A percentile compares a stretch with the other conserved stretches of the same genome.
phyloP scores from a whole-genome alignment of 805 yeast species.

The Sugiyamaella chiloensis region DNA sequence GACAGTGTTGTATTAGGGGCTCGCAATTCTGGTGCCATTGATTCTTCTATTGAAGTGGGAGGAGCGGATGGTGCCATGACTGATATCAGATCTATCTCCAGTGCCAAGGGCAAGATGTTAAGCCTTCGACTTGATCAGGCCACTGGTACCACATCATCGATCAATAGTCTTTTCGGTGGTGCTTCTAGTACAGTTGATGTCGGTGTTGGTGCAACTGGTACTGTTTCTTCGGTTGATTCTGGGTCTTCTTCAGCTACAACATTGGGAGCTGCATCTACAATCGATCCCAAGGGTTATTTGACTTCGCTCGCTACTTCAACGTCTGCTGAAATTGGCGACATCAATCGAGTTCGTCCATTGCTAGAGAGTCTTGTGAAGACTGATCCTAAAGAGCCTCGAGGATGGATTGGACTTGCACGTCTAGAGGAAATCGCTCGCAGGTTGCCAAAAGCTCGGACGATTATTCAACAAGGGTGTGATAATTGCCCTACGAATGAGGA shows the following conservation, averaged over 20 bases:
- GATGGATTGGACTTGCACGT: slow-evolving; percentile 85
- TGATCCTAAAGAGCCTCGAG: slow-evolving; percentile 68
- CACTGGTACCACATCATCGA: slow-evolving; percentile 18
- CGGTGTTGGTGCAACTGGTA: background rate
- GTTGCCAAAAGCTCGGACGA: slow-evolving; percentile 50
- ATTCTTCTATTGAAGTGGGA: slow-evolving; percentile 31
- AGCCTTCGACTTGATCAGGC: slow-evolving; percentile 50
- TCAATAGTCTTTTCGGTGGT: too few species aligned
- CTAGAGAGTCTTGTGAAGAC: slow-evolving; percentile 66
- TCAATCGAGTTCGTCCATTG: slow-evolving; percentile 54
- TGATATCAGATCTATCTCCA: slow-evolving; percentile 52
- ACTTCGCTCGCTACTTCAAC: slow-evolving; percentile 36
- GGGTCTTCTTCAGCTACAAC: background rate
- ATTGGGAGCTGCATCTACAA: slow-evolving; percentile 23
- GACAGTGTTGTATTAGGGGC: slow-evolving; percentile 55
- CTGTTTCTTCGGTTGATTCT: slow-evolving; percentile 9
- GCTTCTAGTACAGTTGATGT: slow-evolving; percentile 9
- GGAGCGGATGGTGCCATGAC: slow-evolving; percentile 32
- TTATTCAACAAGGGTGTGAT: slow-evolving; percentile 73
- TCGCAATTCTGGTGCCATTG: slow-evolving; percentile 31
- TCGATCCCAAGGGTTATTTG: slow-evolving; percentile 43
- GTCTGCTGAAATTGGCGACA: slow-evolving; percentile 48
- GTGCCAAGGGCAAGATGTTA: slow-evolving; percentile 61
- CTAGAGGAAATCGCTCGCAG: slow-evolving; percentile 66
- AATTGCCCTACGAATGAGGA: slow-evolving; percentile 63